Evolutionary conservation across 2,329 filamentous ascomycete genomes (phyloP).

Genomic region (Onygena corvina): DNA sequence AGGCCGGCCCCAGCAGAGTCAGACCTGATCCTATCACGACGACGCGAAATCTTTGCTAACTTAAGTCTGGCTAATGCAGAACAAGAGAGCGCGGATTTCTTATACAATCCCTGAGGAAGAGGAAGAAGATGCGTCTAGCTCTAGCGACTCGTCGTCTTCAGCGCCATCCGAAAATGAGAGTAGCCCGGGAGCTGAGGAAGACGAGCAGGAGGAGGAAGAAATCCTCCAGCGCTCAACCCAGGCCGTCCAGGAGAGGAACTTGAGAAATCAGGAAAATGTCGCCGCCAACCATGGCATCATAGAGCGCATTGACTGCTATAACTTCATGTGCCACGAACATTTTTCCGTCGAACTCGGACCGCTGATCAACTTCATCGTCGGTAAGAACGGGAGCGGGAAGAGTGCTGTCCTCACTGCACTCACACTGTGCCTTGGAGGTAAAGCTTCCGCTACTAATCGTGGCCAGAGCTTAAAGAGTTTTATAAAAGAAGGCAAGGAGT

Average conservation of each 20-base stretch:
- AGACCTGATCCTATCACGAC: background rate
- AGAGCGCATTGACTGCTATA: slow-evolving; percentile 71
- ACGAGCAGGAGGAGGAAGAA: slow-evolving; percentile 24
- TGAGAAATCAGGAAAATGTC: slow-evolving; percentile 52
- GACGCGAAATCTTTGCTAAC: background rate
- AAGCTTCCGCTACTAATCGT: slow-evolving; percentile 83
- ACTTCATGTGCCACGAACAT: slow-evolving; percentile 91
- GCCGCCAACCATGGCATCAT: slow-evolving; percentile 77
- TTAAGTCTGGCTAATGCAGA: slow-evolving; percentile 19
- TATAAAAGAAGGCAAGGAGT: slow-evolving; percentile 77
- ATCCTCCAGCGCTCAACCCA: slow-evolving; percentile 53
- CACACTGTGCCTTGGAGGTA: slow-evolving; percentile 87
- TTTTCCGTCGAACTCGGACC: slow-evolving; percentile 78
- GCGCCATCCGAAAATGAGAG: background rate
- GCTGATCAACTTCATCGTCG: slow-evolving; percentile 94
- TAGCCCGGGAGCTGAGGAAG: slow-evolving; percentile 19
- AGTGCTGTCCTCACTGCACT: slow-evolving; percentile 89
- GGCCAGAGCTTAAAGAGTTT: slow-evolving; percentile 80
- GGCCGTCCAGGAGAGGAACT: slow-evolving; percentile 43
- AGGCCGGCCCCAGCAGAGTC: background rate
- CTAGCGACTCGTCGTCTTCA: slow-evolving; percentile 7
- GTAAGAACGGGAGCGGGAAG: slow-evolving; percentile 95
- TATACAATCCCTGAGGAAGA: slow-evolving; percentile 16
- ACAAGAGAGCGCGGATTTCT: slow-evolving; percentile 34
- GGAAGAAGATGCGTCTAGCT: slow-evolving; percentile 21